Percentiles rank a stretch among this genome's conserved stretches.
phyloP scores from a whole-genome alignment of 2,329 filamentous ascomycete species.

The Ascochyta rabiei region DNA sequence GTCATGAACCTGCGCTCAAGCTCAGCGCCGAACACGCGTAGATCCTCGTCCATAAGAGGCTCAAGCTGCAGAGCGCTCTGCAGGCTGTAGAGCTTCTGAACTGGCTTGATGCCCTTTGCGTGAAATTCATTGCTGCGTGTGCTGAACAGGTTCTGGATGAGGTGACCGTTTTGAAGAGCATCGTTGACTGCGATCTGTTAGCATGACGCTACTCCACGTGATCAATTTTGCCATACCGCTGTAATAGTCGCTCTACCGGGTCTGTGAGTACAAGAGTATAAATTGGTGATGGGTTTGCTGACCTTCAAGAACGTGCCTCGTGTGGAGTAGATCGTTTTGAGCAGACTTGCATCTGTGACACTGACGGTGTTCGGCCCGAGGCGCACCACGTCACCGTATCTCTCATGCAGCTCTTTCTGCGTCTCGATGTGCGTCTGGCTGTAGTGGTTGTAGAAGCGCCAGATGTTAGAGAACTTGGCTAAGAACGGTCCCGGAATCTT shows the following conservation, averaged over 20 bases:
- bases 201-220: background rate
- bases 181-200: slow-evolving; percentile 31
- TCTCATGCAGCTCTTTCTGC: slow-evolving; percentile 35
- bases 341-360: slow-evolving; percentile 34
- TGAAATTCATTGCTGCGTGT: slow-evolving; percentile 42
- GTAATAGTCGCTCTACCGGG: slow-evolving; percentile 38
- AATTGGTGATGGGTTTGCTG: background rate
- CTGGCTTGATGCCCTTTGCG: slow-evolving; percentile 29
- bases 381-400: slow-evolving; percentile 38
- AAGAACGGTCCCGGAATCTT: slow-evolving; percentile 41
- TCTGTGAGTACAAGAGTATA: background rate
- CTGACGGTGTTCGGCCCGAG: slow-evolving; percentile 41
- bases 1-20: slow-evolving; percentile 37
- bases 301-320: slow-evolving; percentile 42
- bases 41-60: slow-evolving; percentile 33
- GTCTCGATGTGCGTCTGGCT: slow-evolving; percentile 39
- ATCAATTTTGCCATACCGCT: background rate
- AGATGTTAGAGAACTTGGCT: slow-evolving; percentile 42
- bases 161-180: slow-evolving; percentile 38
- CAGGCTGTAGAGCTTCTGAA: slow-evolving; percentile 40
- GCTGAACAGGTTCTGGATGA: slow-evolving; percentile 42
- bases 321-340: slow-evolving; percentile 43
- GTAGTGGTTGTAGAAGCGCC: slow-evolving; percentile 40
- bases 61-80: slow-evolving; percentile 36
- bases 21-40: slow-evolving; percentile 27